Conservation (phyloP, 441 rosid genomes). For the Mallotus repandus region DNA sequence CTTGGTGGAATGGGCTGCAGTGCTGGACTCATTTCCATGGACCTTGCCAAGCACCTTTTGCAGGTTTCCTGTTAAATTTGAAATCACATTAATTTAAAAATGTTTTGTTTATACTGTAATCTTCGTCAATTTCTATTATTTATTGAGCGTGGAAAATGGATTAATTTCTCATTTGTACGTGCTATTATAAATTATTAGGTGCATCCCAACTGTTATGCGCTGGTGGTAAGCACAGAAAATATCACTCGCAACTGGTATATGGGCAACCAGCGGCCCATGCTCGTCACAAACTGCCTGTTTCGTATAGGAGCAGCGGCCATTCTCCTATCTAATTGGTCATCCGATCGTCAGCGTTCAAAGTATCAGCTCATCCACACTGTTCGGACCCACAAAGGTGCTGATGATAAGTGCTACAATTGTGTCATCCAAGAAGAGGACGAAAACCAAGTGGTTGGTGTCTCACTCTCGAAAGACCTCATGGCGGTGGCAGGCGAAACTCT, state of each 20-base stretch:
- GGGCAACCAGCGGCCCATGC: conserved; percentile 86
- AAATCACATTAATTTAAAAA: too few relatives aligned
- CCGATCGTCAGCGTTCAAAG: conserved; percentile 71
- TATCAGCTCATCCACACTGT: conserved; percentile 74
- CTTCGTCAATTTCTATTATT: too few relatives aligned
- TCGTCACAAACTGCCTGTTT: conserved; percentile 80
- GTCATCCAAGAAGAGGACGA: conserved; percentile 80
- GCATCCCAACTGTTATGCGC: conserved; percentile 66
- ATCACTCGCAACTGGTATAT: conserved; percentile 82
- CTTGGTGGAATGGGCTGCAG: conserved; percentile 98
- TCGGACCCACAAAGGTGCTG: conserved; percentile 87
- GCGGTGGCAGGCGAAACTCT: conserved; percentile 85
- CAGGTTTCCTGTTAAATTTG: conserved; percentile 31
- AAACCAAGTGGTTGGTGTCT: conserved; percentile 58
- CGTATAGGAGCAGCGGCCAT: conserved; percentile 92
- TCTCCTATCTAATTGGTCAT: conserved; percentile 63
- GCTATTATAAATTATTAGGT: conserved; percentile 35
- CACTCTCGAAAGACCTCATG: conserved; percentile 75
- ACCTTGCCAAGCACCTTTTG: conserved; percentile 74
- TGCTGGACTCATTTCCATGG: conserved; percentile 79
- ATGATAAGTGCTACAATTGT: conserved; percentile 61
- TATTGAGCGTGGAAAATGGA: too few relatives aligned
- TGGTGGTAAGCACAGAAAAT: conserved; percentile 89
- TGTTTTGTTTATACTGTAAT: too few relatives aligned
- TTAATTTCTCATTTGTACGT: too few relatives aligned